phyloP scores from a whole-genome alignment of 2,329 filamentous ascomycete species.

The Talaromyces piceae region DNA sequence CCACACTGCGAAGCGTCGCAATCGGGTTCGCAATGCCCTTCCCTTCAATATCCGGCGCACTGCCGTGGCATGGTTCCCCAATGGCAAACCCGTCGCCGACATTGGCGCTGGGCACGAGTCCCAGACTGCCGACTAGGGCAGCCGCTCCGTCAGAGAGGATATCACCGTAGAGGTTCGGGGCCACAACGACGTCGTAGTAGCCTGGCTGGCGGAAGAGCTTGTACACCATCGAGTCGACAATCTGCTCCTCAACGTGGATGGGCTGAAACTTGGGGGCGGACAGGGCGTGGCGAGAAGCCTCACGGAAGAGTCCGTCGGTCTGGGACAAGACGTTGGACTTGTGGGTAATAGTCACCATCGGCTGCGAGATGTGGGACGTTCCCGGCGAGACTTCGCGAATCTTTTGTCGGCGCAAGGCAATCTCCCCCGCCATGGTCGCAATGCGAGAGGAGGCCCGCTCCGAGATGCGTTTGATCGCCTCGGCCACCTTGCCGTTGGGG shows the following conservation, averaged over 20 bases:
- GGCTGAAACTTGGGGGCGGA: slow-evolving; percentile 55
- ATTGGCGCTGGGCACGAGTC: slow-evolving; percentile 89
- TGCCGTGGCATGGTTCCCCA: slow-evolving; percentile 95
- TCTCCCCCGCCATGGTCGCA: slow-evolving; percentile 87
- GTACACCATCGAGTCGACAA: slow-evolving; percentile 99
- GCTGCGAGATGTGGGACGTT: slow-evolving; percentile 49
- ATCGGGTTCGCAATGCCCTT: slow-evolving; percentile 92
- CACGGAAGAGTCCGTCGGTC: slow-evolving; percentile 91
- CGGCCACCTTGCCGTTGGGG: slow-evolving; percentile 71
- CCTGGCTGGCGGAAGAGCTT: slow-evolving; percentile 96
- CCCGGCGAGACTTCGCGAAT: slow-evolving; percentile 55
- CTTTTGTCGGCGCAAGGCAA: slow-evolving; percentile 78
- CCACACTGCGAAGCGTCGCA: slow-evolving; percentile 83
- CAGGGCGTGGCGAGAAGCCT: slow-evolving; percentile 67
- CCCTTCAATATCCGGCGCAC: slow-evolving; percentile 91
- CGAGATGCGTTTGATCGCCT: slow-evolving; percentile 96
- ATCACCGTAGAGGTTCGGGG: slow-evolving; percentile 95
- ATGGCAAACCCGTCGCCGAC: slow-evolving; percentile 93
- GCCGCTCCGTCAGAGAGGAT: slow-evolving; percentile 93
- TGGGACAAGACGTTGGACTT: slow-evolving; percentile 96
- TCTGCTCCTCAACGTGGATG: slow-evolving; percentile 84
- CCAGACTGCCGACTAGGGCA: slow-evolving; percentile 83
- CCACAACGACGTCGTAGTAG: slow-evolving; percentile 96
- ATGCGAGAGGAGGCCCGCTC: slow-evolving; percentile 80
- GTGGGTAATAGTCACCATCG: slow-evolving; percentile 92